Base-by-base conservation (phyloP, 169 alveolate genomes). In the Eimeria acervulina region DNA sequence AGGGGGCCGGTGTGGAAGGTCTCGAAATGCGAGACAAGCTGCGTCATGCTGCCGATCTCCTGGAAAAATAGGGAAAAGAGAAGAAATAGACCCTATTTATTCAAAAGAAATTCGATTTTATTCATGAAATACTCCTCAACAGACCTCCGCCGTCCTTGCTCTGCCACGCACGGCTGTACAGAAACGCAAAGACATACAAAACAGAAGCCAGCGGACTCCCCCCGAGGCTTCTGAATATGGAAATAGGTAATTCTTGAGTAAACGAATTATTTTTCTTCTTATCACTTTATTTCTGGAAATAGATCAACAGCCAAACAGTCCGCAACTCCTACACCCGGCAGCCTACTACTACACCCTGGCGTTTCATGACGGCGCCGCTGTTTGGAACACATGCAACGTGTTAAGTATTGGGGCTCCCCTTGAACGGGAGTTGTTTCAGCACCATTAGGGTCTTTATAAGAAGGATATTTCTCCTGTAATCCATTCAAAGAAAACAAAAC, bases 1-100 rank as follows among this genome's bases (percentile, higher is more conserved):
- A 97, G 96, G 21, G 98, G 96, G 12, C 98, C 98, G 66, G 96
- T 83, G 85, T 97, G 98, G 44, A 96, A 96, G 66, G 98, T 95
- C 40, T 97, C 98, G 84, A 97, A 97, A 26, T 96, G 88, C 33
- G 91, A 55, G 3, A 19, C 55, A n/a, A 96, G n/a, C 68, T 72
- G 95, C 83, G 95, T 91, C 96, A 95, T 95, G 63, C 87, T 94
- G 84, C 83, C 8, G 83, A 31, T 72, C 83, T 31, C 83, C 26
- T 12, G 6, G 83, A n/a, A 72, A 72, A 72, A n/a, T 3, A 28
- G 28, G 19, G 28, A 72, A 7, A 72, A 33, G 28, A 31, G 40
- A 19, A 72, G 44, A 19, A 72, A 28, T n/a, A 7, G 7, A 72
- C 7, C 15, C 74, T n/a, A 63, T 23, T 63, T 63, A 63, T 63